Base-by-base conservation (phyloP, 129 eudicot species). In the Helianthus tuberosus region DNA sequence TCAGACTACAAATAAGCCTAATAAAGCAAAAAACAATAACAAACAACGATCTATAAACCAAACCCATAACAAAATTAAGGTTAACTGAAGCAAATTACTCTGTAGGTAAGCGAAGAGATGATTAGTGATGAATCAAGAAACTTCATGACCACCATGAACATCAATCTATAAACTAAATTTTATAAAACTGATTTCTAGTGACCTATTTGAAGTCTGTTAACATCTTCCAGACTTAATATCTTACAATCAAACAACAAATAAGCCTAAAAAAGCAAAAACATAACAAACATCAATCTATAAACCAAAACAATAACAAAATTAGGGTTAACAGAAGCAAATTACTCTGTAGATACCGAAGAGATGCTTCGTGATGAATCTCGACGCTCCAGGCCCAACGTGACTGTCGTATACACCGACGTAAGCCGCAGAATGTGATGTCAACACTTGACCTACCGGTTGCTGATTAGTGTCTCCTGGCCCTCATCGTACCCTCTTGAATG, bases 111-210 rank as follows among this genome's bases (percentile, higher is more conserved):
- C 49, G 41, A 88, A 85, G 77, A 88, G 88, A 35, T 83, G 81
- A 60, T 60, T 52, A 16, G 74, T 78, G 69, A 88, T 83, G 79
- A 88, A 88, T 17, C 90, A 72, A 53, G 95, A 78, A 17, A 90
- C 94, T 15, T 88, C 81, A n/a, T 88, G 86, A 6, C 94, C 90
- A 53, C 94, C 94, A 27, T 88, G 94, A 20, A 20, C 23, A 20
- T 20, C 23, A 20, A 20, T 20, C 23, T 20, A 20, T 20, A 20
- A 20, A 38, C 43, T 38, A 38, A 38, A 38, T 38, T 7, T 2
- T 38, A 38, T 4, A 38, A 2, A 38, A 38, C 43, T 38, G 6
- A 0, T 38, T 38, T 38, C 43, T 38, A 38, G 43, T 4, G 6
- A 38, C 43, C 6, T 38, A 38, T 38, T 0, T 20, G 23, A 20